Conservation (phyloP, 176 grass and related monocot genomes). For the Hsuehochloa calcarea region DNA sequence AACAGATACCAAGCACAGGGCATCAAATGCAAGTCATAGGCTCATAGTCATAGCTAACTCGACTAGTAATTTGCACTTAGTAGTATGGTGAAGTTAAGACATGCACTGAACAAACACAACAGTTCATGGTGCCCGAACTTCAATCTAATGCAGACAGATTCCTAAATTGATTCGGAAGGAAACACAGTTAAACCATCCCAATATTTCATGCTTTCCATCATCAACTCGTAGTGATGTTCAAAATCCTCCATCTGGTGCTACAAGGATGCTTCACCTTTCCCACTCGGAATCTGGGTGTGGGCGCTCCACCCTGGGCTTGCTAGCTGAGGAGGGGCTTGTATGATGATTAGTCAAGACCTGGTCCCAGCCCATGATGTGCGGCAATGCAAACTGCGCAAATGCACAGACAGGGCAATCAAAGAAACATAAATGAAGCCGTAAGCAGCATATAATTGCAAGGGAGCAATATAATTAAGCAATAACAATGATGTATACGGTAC, state of each 20-base stretch:
- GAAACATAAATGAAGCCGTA: neutral
- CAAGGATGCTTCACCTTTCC: slow-evolving; percentile 55
- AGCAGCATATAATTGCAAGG: neutral
- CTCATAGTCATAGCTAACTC: neutral
- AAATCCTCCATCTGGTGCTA: neutral
- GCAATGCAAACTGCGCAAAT: slow-evolving; percentile 64
- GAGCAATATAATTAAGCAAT: neutral
- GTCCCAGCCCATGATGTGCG: slow-evolving; percentile 79
- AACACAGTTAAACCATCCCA: slow-evolving; percentile 4
- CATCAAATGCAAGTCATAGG: neutral
- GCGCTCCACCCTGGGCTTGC: slow-evolving; percentile 39
- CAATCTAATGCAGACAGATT: neutral
- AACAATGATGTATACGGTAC: neutral
- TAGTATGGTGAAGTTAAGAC: neutral
- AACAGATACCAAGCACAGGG: neutral
- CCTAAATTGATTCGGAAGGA: neutral
- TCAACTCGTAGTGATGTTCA: neutral
- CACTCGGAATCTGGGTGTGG: slow-evolving; percentile 61
- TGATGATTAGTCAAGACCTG: slow-evolving; percentile 42
- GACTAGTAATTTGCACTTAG: neutral
- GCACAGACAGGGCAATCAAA: neutral
- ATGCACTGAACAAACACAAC: slow-evolving; percentile 12
- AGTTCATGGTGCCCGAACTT: slow-evolving; percentile 1
- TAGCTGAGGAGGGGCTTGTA: slow-evolving; percentile 11
- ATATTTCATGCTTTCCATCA: neutral